Evolutionary conservation across 1,284 basidiomycete genomes (phyloP), one percentile per base, ranked within the genome.

Genomic region (Kwoniella shivajii): DNA sequence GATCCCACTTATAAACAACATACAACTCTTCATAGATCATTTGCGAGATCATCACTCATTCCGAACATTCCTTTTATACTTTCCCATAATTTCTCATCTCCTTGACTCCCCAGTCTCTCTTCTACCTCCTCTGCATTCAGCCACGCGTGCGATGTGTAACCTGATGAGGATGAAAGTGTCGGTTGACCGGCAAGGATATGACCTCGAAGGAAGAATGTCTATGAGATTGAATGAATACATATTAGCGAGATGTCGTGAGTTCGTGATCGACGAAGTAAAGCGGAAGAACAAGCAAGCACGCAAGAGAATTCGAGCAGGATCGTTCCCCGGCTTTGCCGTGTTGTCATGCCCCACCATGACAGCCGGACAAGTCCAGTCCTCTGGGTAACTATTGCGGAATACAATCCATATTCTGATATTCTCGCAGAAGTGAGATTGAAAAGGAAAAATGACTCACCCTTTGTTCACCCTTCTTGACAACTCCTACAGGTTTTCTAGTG

Each of bases 191-290:
- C 71, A 3, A 78, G 61, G 44, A 78, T 76, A 60, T 76, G 76
- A 22, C 74, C 77, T 44, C 71, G 69, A 39, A 78, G 58, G 67
- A 73, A 75, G 68, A 77, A 78, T 45, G 72, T 77, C 77, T 78
- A 14, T 9, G 31, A 36, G 22, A 31, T 3, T 30, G 20, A 5
- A 50, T 31, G 44, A 16, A n/a, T n/a, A n/a, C n/a, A n/a, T n/a
- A n/a, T n/a, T n/a, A n/a, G n/a, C n/a, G n/a, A n/a, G n/a, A n/a
- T n/a, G n/a, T n/a, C n/a, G n/a, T n/a, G n/a, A n/a, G n/a, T n/a
- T n/a, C n/a, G n/a, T n/a, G n/a, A n/a, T n/a, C n/a, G n/a, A n/a
- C n/a, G n/a, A n/a, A n/a, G n/a, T n/a, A n/a, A n/a, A n/a, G n/a
- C n/a, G n/a, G n/a, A n/a, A n/a, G n/a, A n/a, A n/a, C n/a, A n/a